Conservation (phyloP, 305 asterid genomes). For the Fraxinus sp. region DNA sequence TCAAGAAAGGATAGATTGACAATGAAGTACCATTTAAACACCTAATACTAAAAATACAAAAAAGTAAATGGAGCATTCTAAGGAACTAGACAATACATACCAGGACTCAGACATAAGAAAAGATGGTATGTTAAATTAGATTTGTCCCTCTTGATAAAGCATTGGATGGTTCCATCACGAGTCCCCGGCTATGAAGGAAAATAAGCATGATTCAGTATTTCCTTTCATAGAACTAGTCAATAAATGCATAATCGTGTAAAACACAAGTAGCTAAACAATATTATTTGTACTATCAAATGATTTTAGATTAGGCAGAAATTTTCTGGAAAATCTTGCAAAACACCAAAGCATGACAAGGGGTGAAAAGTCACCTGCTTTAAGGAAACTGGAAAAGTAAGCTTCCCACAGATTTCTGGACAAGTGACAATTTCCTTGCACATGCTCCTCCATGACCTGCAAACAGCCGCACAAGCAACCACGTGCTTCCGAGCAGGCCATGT, state of each 20-base stretch:
- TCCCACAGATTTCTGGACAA: constrained; percentile 75
- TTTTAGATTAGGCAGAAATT: not conserved
- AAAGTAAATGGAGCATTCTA: not conserved
- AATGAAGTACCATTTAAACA: not conserved
- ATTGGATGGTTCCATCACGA: constrained; percentile 78
- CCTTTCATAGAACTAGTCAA: constrained; percentile 1
- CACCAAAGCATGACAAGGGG: not conserved
- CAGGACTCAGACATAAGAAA: constrained; percentile 76
- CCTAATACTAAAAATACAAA: not conserved
- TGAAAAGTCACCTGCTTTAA: constrained; percentile 66
- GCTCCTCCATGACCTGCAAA: constrained; percentile 94
- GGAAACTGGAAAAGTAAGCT: constrained; percentile 90
- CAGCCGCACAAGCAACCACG: constrained; percentile 90
- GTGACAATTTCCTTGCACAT: constrained; percentile 86
- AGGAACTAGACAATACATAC: constrained; percentile 39
- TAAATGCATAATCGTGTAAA: not conserved
- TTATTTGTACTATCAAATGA: not conserved
- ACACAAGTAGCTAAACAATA: not conserved
- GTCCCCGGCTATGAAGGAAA: constrained; percentile 60
- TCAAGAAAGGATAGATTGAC: not conserved
- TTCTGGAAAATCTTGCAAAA: not conserved
- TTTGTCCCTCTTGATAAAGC: constrained; percentile 84
- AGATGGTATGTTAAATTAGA: constrained; percentile 72
- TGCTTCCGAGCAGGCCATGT: constrained; percentile 88
- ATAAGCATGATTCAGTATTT: constrained; percentile 11